Evolutionary conservation across 176 grass and related monocot species (phyloP).

Genomic region (Oryza coarctata): DNA sequence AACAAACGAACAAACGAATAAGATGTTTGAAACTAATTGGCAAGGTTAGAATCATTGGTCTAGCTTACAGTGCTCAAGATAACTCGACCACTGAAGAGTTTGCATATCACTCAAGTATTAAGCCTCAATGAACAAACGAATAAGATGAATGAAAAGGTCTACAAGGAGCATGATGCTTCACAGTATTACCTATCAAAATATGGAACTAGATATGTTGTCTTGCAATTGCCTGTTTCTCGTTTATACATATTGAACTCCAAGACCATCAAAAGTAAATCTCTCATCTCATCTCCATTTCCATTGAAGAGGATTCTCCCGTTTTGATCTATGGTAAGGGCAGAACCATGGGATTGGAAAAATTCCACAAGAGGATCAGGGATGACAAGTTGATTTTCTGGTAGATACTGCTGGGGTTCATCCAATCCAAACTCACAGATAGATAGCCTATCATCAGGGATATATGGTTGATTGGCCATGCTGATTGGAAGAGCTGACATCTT

Average conservation of each 20-base stretch:
- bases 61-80: neutral
- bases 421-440: constrained; percentile 49
- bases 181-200: constrained; percentile 69
- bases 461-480: constrained; percentile 36
- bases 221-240: constrained; percentile 47
- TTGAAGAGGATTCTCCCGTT: constrained; percentile 55
- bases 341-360: constrained; percentile 43
- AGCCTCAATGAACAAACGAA: neutral
- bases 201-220: constrained; percentile 69
- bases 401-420: constrained; percentile 44
- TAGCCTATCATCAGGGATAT: constrained; percentile 50
- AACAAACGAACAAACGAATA: too few relatives aligned
- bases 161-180: neutral
- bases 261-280: constrained; percentile 50
- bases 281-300: constrained; percentile 58
- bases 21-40: too few relatives aligned
- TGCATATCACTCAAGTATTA: constrained; percentile 7
- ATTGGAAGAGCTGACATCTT: constrained; percentile 41
- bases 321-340: constrained; percentile 42
- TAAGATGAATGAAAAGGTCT: neutral
- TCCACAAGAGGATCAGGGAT: constrained; percentile 51
- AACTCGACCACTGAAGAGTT: neutral
- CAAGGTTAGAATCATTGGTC: neutral
- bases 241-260: constrained; percentile 53
- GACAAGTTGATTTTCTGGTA: constrained; percentile 46